A percentile compares a stretch with the other conserved stretches of the same genome.
Evolutionary conservation across 2,329 filamentous ascomycete genomes (phyloP).

Genomic region (Fusarium aywerte): DNA sequence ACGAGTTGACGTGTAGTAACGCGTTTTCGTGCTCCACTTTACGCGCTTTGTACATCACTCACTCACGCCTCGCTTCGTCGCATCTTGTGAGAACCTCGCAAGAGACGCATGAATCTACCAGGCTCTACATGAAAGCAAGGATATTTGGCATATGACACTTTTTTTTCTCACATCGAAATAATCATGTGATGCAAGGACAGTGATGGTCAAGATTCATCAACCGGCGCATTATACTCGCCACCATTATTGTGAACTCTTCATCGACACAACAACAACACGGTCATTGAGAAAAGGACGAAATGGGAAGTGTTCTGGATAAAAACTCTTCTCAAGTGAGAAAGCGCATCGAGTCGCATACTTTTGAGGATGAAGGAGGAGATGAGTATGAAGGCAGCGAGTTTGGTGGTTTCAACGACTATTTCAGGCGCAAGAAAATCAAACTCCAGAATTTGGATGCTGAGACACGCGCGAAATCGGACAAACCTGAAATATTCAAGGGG

Average conservation of each 20-base stretch:
- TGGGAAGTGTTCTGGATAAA: slow-evolving; percentile 71
- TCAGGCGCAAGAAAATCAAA: slow-evolving; percentile 95
- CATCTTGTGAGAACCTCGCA: slow-evolving; percentile 5
- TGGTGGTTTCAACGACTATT: slow-evolving; percentile 91
- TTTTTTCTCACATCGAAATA: background rate
- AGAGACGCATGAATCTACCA: background rate
- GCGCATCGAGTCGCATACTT: slow-evolving; percentile 73
- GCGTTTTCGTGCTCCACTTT: slow-evolving; percentile 49
- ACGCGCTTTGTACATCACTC: slow-evolving; percentile 47
- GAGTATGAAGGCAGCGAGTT: slow-evolving; percentile 91
- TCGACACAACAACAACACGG: background rate
- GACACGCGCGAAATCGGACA: slow-evolving; percentile 74
- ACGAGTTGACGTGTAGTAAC: slow-evolving; percentile 56
- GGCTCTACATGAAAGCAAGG: background rate
- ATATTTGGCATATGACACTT: background rate
- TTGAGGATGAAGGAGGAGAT: slow-evolving; percentile 84
- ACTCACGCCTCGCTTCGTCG: background rate
- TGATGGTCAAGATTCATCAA: slow-evolving; percentile 1
- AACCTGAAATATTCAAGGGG: slow-evolving; percentile 88
- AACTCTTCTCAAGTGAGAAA: slow-evolving; percentile 72
- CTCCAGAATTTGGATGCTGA: slow-evolving; percentile 93
- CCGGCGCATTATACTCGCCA: slow-evolving; percentile 12
- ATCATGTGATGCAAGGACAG: slow-evolving; percentile 3
- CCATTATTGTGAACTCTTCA: slow-evolving; percentile 10
- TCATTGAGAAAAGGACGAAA: slow-evolving; percentile 47